These are phyloP conservation scores for Musa troglodytarum DNA, from an alignment of 176 grass and related monocot genomes.

Conservation along the genomic window DNA sequence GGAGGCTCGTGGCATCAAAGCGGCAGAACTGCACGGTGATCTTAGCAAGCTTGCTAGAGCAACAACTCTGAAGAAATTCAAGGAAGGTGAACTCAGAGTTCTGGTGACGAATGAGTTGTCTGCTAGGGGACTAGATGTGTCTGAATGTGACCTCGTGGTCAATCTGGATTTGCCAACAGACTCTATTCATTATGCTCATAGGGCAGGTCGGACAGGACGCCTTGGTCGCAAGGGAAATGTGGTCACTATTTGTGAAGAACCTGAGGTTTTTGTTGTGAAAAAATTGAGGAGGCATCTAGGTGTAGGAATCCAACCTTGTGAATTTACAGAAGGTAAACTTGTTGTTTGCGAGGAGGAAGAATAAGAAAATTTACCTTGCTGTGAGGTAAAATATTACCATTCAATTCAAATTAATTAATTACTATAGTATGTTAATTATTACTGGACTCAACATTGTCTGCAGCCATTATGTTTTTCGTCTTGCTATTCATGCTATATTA, in stretches of 20 bases:
- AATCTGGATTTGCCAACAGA: constrained; percentile 95
- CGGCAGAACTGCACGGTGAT: constrained; percentile 74
- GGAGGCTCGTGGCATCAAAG: constrained; percentile 76
- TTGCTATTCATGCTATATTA: not conserved
- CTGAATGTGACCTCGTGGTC: constrained; percentile 88
- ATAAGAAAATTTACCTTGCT: constrained; percentile 9
- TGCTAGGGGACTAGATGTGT: constrained; percentile 80
- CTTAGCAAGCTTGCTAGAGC: constrained; percentile 79
- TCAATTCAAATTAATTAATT: not conserved
- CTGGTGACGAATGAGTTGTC: constrained; percentile 84
- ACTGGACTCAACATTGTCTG: not conserved
- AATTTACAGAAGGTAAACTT: constrained; percentile 40
- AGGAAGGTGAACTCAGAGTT: constrained; percentile 72
- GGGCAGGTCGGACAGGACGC: constrained; percentile 76
- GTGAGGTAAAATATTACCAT: not conserved
- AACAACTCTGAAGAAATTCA: constrained; percentile 79
- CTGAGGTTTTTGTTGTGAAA: constrained; percentile 71
- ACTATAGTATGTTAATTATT: not conserved
- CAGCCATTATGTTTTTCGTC: not conserved
- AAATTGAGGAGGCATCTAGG: constrained; percentile 70
- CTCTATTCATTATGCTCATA: constrained; percentile 81
- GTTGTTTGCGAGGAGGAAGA: constrained; percentile 33
- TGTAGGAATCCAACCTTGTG: constrained; percentile 39
- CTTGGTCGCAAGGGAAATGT: constrained; percentile 76
- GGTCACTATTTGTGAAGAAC: constrained; percentile 86